Percentiles rank a stretch among this genome's conserved stretches.
These are phyloP conservation scores for Mycena indigotica DNA, from an alignment of 768 basidiomycete species.

Conservation along the genomic window DNA sequence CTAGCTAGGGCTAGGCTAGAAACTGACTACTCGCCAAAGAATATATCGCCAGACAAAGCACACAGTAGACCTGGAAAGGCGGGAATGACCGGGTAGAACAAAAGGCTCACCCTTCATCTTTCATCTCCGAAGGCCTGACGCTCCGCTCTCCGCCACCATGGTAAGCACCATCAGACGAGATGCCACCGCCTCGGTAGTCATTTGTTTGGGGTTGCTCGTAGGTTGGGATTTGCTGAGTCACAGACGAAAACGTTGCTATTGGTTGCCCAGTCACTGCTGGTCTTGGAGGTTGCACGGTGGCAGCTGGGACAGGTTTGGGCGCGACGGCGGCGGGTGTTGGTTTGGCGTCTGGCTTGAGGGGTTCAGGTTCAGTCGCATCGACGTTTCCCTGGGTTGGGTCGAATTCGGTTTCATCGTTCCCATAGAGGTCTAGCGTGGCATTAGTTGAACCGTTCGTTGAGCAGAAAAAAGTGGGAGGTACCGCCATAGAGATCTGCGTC, in stretches of 20 bases:
- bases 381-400: constrained; percentile 39
- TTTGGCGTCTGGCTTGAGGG: constrained; percentile 25
- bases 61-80: constrained; percentile 11
- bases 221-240: constrained; percentile 75
- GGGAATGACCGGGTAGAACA: constrained; percentile 1
- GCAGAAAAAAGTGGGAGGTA: constrained; percentile 36
- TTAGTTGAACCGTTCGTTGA: too few relatives aligned
- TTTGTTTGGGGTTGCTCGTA: constrained; percentile 65
- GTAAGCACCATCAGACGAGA: constrained; percentile 42
- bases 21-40: constrained; percentile 43
- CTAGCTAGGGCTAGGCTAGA: constrained; percentile 66
- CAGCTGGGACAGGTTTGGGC: constrained; percentile 5
- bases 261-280: constrained; percentile 18
- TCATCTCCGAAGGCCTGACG: constrained; percentile 87
- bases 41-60: constrained; percentile 20
- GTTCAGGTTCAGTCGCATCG: constrained; percentile 26
- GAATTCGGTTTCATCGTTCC: constrained; percentile 68
- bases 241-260: constrained; percentile 28
- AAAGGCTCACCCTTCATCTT: constrained; percentile 94
- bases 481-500: constrained; percentile 91
- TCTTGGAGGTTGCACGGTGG: constrained; percentile 13
- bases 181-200: constrained; percentile 49
- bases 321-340: constrained; percentile 9
- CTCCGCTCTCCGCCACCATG: constrained; percentile 61
- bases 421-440: constrained; percentile 74